Percentiles rank a stretch among this genome's conserved stretches.
phyloP scores from a whole-genome alignment of 2,329 filamentous ascomycete genomes.

The Alternaria metachromatica region DNA sequence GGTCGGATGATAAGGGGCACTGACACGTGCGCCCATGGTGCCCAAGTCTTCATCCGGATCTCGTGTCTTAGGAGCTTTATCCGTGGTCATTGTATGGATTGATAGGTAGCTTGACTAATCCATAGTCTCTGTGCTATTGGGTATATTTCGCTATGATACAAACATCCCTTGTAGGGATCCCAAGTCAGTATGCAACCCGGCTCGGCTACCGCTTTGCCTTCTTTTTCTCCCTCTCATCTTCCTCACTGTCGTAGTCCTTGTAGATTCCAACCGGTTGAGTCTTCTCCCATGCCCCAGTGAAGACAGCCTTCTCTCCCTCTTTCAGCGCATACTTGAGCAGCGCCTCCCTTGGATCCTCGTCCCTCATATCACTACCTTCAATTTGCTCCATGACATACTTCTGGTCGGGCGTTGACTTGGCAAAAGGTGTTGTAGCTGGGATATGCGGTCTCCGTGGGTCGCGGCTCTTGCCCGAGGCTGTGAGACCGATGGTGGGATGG shows the following conservation, averaged over 20 bases:
- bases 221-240: conserved; percentile 74
- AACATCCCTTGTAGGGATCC: conserved; percentile 7
- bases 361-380: conserved; percentile 87
- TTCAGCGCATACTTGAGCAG: conserved; percentile 94
- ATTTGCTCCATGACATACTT: conserved; percentile 88
- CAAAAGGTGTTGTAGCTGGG: conserved; percentile 85
- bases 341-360: conserved; percentile 94
- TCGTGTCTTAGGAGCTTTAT: not conserved
- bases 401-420: conserved; percentile 87
- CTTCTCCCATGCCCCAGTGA: conserved; percentile 90
- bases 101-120: not conserved
- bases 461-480: conserved; percentile 75
- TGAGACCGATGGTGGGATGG: conserved; percentile 75
- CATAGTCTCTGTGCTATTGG: conserved; percentile 1
- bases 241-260: conserved; percentile 85
- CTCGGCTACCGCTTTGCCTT: conserved; percentile 38
- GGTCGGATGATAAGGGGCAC: conserved; percentile 6
- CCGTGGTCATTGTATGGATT: not conserved
- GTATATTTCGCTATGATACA: conserved; percentile 14
- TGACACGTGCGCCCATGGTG: conserved; percentile 8
- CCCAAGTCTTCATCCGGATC: not conserved
- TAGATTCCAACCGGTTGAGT: conserved; percentile 94
- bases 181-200: not conserved
- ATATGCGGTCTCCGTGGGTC: conserved; percentile 88
- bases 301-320: conserved; percentile 89